Conservation (phyloP, 495 filamentous ascomycete species). For the Acidomyces sp. region DNA sequence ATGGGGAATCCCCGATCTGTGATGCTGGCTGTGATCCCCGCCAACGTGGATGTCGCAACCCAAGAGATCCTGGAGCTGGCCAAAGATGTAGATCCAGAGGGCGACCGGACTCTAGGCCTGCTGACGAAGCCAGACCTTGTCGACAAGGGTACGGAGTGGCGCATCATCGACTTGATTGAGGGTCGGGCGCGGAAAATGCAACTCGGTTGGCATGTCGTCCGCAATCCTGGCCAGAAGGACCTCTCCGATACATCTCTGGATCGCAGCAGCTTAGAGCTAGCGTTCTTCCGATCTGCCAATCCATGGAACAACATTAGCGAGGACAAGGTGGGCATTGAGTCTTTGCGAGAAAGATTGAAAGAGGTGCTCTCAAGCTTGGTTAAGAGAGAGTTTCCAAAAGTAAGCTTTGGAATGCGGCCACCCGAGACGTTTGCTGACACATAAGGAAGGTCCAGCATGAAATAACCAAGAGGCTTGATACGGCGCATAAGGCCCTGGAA, state of each 20-base stretch:
- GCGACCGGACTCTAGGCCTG: conserved; percentile 43
- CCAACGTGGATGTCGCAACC: conserved; percentile 48
- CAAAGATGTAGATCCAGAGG: conserved; percentile 34
- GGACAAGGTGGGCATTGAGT: conserved; percentile 38
- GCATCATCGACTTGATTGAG: conserved; percentile 35
- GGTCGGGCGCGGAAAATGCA: conserved; percentile 31
- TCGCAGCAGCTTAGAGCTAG: conserved; percentile 26
- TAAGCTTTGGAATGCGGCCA: conserved; percentile 15
- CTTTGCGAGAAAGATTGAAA: conserved; percentile 35
- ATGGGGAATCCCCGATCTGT: conserved; percentile 39
- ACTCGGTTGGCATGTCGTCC: conserved; percentile 45
- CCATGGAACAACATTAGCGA: conserved; percentile 36
- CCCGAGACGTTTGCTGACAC: not conserved
- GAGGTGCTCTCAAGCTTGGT: conserved; percentile 35
- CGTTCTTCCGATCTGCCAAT: conserved; percentile 26
- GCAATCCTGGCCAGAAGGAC: conserved; percentile 41
- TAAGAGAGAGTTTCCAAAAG: conserved; percentile 39
- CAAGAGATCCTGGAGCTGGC: conserved; percentile 49
- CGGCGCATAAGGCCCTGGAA: conserved; percentile 25
- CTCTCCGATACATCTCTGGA: conserved; percentile 16
- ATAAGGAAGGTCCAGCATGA: not conserved
- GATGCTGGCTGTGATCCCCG: conserved; percentile 43
- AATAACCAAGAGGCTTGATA: not conserved
- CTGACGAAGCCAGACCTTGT: conserved; percentile 51
- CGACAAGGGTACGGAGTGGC: conserved; percentile 34